A percentile compares a stretch with the other conserved stretches of the same genome.
phyloP scores from a whole-genome alignment of 306 rosid genomes.

The Pyrus bretschneideri region DNA sequence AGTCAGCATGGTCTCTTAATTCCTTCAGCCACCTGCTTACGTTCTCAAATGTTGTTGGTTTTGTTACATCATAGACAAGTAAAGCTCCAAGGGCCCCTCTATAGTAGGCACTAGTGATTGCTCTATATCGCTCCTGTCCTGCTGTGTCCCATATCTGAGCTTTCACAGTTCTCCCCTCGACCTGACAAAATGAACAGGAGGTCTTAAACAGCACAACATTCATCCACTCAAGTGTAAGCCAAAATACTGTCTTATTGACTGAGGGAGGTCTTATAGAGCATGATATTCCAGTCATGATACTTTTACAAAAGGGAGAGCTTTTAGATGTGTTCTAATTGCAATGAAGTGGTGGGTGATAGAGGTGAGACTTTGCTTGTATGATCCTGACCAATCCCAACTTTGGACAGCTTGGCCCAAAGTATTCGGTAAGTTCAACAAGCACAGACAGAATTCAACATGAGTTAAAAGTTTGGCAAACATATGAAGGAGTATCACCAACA shows the following conservation, averaged over 20 bases:
- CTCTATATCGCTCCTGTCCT: constrained; percentile 93
- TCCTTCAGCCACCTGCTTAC: constrained; percentile 93
- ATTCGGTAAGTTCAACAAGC: not conserved
- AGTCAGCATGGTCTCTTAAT: constrained; percentile 87
- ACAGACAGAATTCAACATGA: not conserved
- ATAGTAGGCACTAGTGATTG: constrained; percentile 90
- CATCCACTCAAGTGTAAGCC: not conserved
- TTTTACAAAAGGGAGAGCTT: not conserved
- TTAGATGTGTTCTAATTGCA: not conserved
- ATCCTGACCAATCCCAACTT: not conserved
- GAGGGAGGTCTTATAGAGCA: not conserved
- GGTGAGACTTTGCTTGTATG: not conserved
- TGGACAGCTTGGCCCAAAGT: not conserved
- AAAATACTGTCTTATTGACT: not conserved
- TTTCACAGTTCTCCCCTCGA: constrained; percentile 84
- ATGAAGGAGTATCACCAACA: not conserved
- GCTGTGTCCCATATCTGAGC: constrained; percentile 99
- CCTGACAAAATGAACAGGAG: constrained; percentile 28
- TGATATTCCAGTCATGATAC: too few relatives aligned
- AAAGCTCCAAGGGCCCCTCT: constrained; percentile 95
- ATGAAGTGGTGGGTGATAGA: not conserved
- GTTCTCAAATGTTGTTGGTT: constrained; percentile 82
- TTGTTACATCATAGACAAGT: constrained; percentile 74
- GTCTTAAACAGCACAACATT: not conserved
- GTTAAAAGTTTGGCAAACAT: not conserved